Evolutionary conservation across 345 rosid species (phyloP).

Genomic region (Ceriops tagal): DNA sequence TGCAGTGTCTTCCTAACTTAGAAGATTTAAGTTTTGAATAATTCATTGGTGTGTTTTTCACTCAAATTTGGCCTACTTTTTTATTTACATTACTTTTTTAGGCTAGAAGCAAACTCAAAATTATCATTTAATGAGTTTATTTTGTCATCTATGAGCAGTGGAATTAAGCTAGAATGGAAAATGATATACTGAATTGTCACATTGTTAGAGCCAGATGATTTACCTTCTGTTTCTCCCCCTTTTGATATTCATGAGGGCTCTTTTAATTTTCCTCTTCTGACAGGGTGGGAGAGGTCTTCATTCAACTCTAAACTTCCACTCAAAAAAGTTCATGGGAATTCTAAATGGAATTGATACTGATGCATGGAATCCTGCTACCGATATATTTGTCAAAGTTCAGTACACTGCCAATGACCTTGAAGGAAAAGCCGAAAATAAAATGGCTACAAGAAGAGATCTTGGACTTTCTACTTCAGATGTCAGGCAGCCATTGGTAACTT

Average conservation of each 20-base stretch:
- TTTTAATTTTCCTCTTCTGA: constrained; percentile 11
- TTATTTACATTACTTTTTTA: too few relatives aligned
- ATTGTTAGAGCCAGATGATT: not conserved
- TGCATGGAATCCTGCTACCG: constrained; percentile 94
- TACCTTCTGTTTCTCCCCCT: not conserved
- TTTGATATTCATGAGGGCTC: constrained; percentile 3
- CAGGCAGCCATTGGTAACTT: constrained; percentile 72
- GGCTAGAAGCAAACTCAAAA: too few relatives aligned
- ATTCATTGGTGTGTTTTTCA: not conserved
- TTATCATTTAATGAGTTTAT: not conserved
- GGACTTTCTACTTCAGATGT: constrained; percentile 70
- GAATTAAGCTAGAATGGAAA: not conserved
- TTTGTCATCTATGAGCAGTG: not conserved
- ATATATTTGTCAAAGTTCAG: constrained; percentile 70
- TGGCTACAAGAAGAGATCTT: constrained; percentile 57
- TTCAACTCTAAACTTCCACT: constrained; percentile 70
- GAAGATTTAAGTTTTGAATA: not conserved
- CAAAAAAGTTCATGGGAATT: constrained; percentile 84
- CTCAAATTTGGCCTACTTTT: too few relatives aligned
- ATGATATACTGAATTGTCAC: not conserved
- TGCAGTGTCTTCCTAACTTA: not conserved
- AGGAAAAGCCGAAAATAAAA: constrained; percentile 85
- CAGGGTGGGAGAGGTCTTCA: constrained; percentile 96
- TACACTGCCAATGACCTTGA: constrained; percentile 74
- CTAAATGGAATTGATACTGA: constrained; percentile 91